Percentiles rank a stretch among this genome's conserved stretches.
These are phyloP conservation scores for Globisporangium takayamanum DNA, from an alignment of 352 stramenopile species.

Conservation along the genomic window DNA sequence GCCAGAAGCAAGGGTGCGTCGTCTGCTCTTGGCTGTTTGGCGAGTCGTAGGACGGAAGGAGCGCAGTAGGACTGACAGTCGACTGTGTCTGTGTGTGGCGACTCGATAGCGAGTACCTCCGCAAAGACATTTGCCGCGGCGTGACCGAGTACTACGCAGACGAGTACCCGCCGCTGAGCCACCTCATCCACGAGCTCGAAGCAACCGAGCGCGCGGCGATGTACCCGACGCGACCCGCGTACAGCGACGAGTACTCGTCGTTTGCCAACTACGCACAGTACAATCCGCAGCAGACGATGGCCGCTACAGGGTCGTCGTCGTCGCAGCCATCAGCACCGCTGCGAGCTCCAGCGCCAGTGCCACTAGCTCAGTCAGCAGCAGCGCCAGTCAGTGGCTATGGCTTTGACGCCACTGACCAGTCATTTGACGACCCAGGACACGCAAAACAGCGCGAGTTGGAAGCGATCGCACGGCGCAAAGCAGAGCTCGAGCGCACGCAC, in stretches of 20 bases:
- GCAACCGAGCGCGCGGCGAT: conserved; percentile 41
- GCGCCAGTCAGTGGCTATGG: conserved; percentile 2
- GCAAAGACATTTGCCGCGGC: conserved; percentile 69
- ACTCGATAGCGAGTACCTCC: conserved; percentile 42
- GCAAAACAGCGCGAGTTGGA: conserved; percentile 37
- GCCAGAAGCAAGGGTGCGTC: conserved; percentile 77
- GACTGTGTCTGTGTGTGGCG: not conserved
- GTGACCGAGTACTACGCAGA: conserved; percentile 72
- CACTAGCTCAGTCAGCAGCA: not conserved
- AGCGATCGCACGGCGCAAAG: conserved; percentile 46
- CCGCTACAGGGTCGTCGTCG: not conserved
- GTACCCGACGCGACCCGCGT: conserved; percentile 49
- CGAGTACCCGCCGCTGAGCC: conserved; percentile 69
- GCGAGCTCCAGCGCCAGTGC: conserved; percentile 2
- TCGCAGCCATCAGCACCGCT: conserved; percentile 2
- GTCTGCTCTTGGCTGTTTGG: not conserved
- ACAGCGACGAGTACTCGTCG: conserved; percentile 66
- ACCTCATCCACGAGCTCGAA: conserved; percentile 63
- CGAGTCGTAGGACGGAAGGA: too few relatives aligned
- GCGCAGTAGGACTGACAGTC: not conserved
- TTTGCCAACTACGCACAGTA: conserved; percentile 46
- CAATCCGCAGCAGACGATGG: too few relatives aligned
- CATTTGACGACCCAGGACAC: conserved; percentile 9
- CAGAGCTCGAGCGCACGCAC: conserved; percentile 53
- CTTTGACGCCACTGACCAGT: conserved; percentile 8